These are phyloP conservation scores for Dentipellis sp. DNA, from an alignment of 768 basidiomycete species.

Conservation along the genomic window DNA sequence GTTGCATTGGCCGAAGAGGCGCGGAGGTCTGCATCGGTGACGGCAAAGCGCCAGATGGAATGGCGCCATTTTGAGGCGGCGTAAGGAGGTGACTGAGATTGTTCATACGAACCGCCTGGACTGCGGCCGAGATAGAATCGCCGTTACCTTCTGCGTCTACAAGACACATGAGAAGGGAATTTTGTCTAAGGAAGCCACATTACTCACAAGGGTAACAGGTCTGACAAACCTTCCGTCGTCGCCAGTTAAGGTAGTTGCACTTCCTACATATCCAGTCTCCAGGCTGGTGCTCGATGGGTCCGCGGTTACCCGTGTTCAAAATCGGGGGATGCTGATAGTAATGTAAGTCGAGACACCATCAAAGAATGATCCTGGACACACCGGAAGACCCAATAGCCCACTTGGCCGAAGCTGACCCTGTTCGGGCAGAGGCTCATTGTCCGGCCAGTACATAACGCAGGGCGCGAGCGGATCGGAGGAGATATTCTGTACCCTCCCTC, in stretches of 20 bases:
- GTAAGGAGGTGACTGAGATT: conserved; percentile 63
- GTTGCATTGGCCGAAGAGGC: background rate
- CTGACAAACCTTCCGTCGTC: conserved; percentile 82
- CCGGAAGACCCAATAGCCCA: conserved; percentile 43
- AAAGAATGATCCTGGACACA: conserved; percentile 21
- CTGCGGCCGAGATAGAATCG: conserved; percentile 77
- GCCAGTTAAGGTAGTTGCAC: conserved; percentile 86
- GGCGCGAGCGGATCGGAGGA: conserved; percentile 62
- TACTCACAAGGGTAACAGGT: conserved; percentile 75
- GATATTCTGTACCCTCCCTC: conserved; percentile 74
- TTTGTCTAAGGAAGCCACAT: conserved; percentile 1
- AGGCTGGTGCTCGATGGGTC: conserved; percentile 76
- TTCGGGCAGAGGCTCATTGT: conserved; percentile 78
- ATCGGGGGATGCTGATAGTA: conserved; percentile 66
- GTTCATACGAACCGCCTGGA: conserved; percentile 78
- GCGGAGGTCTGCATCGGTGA: background rate
- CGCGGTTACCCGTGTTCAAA: conserved; percentile 81
- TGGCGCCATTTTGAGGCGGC: conserved; percentile 32
- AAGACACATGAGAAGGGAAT: background rate
- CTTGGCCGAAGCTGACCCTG: conserved; percentile 65
- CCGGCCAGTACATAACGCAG: conserved; percentile 87
- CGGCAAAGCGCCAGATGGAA: conserved; percentile 11
- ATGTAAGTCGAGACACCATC: conserved; percentile 7
- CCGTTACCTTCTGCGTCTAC: conserved; percentile 83
- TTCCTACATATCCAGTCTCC: conserved; percentile 58